A percentile compares a stretch with the other conserved stretches of the same genome.
These are phyloP conservation scores for Saccharomycodes ludwigii DNA, from an alignment of 805 yeast species.

Conservation along the genomic window DNA sequence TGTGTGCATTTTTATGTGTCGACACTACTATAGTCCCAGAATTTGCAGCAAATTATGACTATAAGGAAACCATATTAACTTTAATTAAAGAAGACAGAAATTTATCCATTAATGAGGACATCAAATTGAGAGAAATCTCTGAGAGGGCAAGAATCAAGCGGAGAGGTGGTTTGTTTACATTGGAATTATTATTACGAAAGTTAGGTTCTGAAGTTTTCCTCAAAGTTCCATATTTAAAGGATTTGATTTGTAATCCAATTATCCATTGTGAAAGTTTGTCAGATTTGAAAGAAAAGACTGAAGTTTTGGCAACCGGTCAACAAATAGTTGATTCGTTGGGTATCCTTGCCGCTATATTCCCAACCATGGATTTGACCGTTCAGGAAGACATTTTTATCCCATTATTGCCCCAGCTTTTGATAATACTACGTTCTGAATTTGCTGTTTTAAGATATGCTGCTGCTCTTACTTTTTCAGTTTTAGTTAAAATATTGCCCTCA, in stretches of 20 bases:
- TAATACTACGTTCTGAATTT: slow-evolving; percentile 47
- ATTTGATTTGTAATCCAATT: slow-evolving; percentile 56
- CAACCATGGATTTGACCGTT: slow-evolving; percentile 39
- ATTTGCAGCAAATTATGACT: slow-evolving; percentile 50
- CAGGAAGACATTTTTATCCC: slow-evolving; percentile 35
- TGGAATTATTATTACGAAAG: slow-evolving; percentile 42
- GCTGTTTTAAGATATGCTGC: slow-evolving; percentile 85
- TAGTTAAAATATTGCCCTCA: slow-evolving; percentile 59
- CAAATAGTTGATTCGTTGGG: slow-evolving; percentile 78
- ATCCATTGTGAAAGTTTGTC: slow-evolving; percentile 23
- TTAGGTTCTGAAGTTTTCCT: slow-evolving; percentile 46
- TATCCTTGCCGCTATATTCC: slow-evolving; percentile 59
- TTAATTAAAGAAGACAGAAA: slow-evolving; percentile 66
- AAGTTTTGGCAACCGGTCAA: slow-evolving; percentile 45
- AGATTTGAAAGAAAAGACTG: slow-evolving; percentile 11
- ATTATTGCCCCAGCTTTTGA: slow-evolving; percentile 38
- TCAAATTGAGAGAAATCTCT: slow-evolving; percentile 48
- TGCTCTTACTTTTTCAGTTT: slow-evolving; percentile 75
- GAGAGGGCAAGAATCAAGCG: slow-evolving; percentile 71
- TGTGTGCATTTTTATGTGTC: slow-evolving; percentile 88
- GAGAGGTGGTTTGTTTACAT: slow-evolving; percentile 66
- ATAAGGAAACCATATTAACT: slow-evolving; percentile 51
- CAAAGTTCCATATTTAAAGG: slow-evolving; percentile 53
- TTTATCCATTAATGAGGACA: slow-evolving; percentile 47
- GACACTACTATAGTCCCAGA: slow-evolving; percentile 96